These are phyloP conservation scores for Diplodia seriata DNA, from an alignment of 2,329 filamentous ascomycete species.

Conservation along the genomic window DNA sequence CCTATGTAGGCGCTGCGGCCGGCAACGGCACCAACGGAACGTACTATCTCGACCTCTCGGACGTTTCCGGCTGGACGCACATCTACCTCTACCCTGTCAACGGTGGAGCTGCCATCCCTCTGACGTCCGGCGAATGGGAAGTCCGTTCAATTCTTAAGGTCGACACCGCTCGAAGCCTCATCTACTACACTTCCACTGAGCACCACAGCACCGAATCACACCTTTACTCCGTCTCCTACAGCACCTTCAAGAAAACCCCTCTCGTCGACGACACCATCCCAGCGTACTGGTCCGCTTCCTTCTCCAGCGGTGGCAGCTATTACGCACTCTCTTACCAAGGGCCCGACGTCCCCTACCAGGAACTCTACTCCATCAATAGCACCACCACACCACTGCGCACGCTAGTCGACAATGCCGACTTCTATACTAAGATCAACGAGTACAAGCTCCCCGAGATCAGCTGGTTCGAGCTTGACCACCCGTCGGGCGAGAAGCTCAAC, in stretches of 20 bases:
- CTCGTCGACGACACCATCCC: conserved; percentile 67
- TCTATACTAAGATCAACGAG: conserved; percentile 62
- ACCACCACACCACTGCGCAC: conserved; percentile 61
- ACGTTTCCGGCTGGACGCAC: conserved; percentile 70
- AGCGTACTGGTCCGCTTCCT: conserved; percentile 69
- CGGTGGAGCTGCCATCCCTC: conserved; percentile 61
- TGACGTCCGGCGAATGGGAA: conserved; percentile 73
- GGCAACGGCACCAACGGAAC: conserved; percentile 46
- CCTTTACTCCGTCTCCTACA: conserved; percentile 69
- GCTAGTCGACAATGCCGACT: conserved; percentile 65
- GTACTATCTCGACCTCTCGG: conserved; percentile 72
- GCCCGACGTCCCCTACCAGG: conserved; percentile 72
- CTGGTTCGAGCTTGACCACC: conserved; percentile 68
- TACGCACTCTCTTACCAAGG: conserved; percentile 71
- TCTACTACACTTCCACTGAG: conserved; percentile 72
- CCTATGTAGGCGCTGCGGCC: conserved; percentile 59
- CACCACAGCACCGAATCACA: conserved; percentile 72
- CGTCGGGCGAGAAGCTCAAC: conserved; percentile 67
- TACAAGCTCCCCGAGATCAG: conserved; percentile 70
- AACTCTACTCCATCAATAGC: conserved; percentile 66
- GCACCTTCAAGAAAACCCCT: conserved; percentile 60
- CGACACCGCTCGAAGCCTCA: conserved; percentile 61
- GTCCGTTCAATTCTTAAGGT: conserved; percentile 66
- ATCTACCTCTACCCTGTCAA: conserved; percentile 68
- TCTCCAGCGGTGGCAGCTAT: conserved; percentile 67